Evolutionary conservation across 768 basidiomycete species (phyloP).

Genomic region (Ephemerocybe angulata): DNA sequence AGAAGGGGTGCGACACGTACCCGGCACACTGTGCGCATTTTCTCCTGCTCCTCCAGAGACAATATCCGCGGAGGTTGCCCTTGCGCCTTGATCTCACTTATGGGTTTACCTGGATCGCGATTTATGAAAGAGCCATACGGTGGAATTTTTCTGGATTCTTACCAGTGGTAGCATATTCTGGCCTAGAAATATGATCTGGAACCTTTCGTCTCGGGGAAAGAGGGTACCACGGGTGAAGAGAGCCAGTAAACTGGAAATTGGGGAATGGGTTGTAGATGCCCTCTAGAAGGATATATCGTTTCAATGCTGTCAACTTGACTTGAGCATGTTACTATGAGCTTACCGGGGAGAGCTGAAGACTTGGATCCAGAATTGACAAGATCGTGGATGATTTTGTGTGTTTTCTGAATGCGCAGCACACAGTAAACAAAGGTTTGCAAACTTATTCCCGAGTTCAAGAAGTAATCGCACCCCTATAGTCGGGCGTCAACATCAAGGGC

Average conservation of each 20-base stretch:
- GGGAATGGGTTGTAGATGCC: slow-evolving; percentile 80
- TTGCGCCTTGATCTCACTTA: slow-evolving; percentile 50
- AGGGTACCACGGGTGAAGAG: slow-evolving; percentile 80
- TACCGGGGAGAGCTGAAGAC: slow-evolving; percentile 16
- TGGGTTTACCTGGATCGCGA: slow-evolving; percentile 53
- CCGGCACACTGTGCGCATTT: slow-evolving; percentile 82
- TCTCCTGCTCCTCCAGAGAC: slow-evolving; percentile 73
- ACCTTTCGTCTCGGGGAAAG: slow-evolving; percentile 72
- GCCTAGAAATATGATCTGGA: slow-evolving; percentile 78
- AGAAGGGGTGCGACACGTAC: slow-evolving; percentile 53
- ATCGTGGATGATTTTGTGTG: slow-evolving; percentile 74
- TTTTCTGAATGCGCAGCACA: no score
- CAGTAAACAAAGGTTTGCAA: no score
- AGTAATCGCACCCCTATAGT: no score
- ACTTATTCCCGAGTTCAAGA: no score
- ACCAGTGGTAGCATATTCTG: slow-evolving; percentile 77
- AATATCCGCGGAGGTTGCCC: slow-evolving; percentile 67
- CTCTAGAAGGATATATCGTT: slow-evolving; percentile 38
- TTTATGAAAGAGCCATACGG: background rate
- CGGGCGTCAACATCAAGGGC: no score
- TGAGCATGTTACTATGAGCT: background rate
- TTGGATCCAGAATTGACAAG: slow-evolving; percentile 40
- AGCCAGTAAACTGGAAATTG: slow-evolving; percentile 73
- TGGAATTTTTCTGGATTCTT: slow-evolving; percentile 14
- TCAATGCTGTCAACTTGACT: background rate